Percentiles rank a stretch among this genome's conserved stretches.
phyloP scores from a whole-genome alignment of 2,329 filamentous ascomycete species.

The Lasiodiplodia gonubiensis region DNA sequence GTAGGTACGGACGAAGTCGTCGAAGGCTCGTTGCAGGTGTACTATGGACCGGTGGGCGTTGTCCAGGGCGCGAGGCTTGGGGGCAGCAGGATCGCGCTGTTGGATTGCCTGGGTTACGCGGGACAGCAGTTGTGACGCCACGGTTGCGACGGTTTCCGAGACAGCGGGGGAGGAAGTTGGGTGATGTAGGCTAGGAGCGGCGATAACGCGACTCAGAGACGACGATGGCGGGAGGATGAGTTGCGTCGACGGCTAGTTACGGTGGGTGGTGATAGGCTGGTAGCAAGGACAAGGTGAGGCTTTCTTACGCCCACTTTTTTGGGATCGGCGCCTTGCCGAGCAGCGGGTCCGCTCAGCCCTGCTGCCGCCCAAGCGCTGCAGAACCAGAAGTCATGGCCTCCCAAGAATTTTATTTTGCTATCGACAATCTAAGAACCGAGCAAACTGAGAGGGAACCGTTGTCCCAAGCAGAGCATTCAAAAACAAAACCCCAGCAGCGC shows the following conservation, averaged over 20 bases:
- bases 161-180: neutral
- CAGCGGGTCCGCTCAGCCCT: slow-evolving; percentile 13
- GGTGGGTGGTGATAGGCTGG: slow-evolving; percentile 27
- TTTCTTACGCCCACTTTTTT: slow-evolving; percentile 20
- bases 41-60: slow-evolving; percentile 11
- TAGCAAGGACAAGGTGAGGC: slow-evolving; percentile 22
- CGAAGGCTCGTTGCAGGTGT: slow-evolving; percentile 13
- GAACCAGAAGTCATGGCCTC: neutral
- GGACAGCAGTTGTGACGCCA: slow-evolving; percentile 28
- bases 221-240: slow-evolving; percentile 16
- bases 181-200: slow-evolving; percentile 11
- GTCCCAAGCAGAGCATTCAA: neutral
- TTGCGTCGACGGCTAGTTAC: slow-evolving; percentile 11
- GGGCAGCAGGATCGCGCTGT: slow-evolving; percentile 15
- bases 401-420: slow-evolving; percentile 1
- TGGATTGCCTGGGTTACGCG: slow-evolving; percentile 22
- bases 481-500: slow-evolving; percentile 1
- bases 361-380: neutral
- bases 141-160: slow-evolving; percentile 23
- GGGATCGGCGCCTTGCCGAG: slow-evolving; percentile 19
- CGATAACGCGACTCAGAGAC: slow-evolving; percentile 18
- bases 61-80: slow-evolving; percentile 12
- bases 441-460: neutral
- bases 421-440: neutral
- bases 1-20: slow-evolving; percentile 10